phyloP scores from a whole-genome alignment of 2,329 filamentous ascomycete species.

The Zymoseptoria brevis region DNA sequence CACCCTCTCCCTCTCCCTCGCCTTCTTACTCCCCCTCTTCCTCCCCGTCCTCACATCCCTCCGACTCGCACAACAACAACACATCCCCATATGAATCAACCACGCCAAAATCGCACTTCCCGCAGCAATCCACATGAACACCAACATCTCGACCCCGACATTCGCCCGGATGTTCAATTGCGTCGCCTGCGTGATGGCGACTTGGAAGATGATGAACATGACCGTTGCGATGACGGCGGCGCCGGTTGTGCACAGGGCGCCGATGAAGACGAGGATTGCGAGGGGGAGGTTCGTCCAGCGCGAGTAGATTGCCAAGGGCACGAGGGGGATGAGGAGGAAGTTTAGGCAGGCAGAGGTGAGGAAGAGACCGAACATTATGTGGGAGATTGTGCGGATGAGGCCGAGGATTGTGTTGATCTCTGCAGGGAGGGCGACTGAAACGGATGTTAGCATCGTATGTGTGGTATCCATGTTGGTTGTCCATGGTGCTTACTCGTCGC shows the following conservation, averaged over 20 bases:
- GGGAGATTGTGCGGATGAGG: conserved; percentile 65
- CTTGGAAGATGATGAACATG: conserved; percentile 74
- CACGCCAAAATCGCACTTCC: conserved; percentile 63
- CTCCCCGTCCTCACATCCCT: conserved; percentile 45
- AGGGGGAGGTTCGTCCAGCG: conserved; percentile 57
- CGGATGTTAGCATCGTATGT: too few species aligned
- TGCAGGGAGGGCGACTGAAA: conserved; percentile 62
- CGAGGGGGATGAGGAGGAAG: conserved; percentile 62
- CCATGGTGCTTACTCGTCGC: conserved; percentile 61
- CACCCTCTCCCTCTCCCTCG: conserved; percentile 14
- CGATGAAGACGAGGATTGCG: conserved; percentile 55
- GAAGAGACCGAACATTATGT: conserved; percentile 88
- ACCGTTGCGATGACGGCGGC: conserved; percentile 70
- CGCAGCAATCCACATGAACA: conserved; percentile 80
- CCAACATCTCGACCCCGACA: conserved; percentile 68
- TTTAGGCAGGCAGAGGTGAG: conserved; percentile 61
- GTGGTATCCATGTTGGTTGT: too few species aligned
- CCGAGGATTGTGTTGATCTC: conserved; percentile 65
- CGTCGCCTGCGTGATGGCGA: conserved; percentile 61
- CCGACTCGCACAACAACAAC: conserved; percentile 63
- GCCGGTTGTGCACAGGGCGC: conserved; percentile 59
- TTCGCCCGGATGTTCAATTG: conserved; percentile 68
- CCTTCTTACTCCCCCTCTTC: conserved; percentile 34
- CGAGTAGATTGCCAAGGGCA: conserved; percentile 46
- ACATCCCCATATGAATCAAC: conserved; percentile 62